Evolutionary conservation across 192 early-diverging fungal genomes (phyloP).

Genomic region (Hyaloraphidium curvatum): DNA sequence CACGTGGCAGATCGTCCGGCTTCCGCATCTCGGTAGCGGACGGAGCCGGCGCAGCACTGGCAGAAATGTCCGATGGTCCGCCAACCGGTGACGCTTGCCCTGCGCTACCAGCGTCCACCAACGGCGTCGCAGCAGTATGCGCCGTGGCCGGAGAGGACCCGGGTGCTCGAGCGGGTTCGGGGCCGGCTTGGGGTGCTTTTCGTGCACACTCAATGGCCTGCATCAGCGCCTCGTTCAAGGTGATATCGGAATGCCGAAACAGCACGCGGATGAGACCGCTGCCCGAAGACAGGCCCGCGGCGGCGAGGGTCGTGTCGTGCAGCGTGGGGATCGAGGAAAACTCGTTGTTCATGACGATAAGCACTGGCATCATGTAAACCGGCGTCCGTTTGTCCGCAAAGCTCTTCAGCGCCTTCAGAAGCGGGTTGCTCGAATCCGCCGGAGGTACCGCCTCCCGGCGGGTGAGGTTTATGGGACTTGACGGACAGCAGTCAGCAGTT

Average conservation of each 20-base stretch:
- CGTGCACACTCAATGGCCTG: conserved; percentile 22
- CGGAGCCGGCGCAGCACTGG: conserved; percentile 1
- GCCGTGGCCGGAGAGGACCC: not conserved
- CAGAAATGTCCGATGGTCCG: not conserved
- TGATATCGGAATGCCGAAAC: conserved; percentile 28
- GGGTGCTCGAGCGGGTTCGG: not conserved
- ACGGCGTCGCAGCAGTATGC: not conserved
- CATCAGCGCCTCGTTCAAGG: conserved; percentile 25
- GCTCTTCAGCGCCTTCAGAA: too few species aligned
- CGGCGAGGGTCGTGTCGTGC: conserved; percentile 43
- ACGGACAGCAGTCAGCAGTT: too few species aligned
- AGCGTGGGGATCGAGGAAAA: conserved; percentile 32
- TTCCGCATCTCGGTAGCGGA: not conserved
- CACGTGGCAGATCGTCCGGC: too few species aligned
- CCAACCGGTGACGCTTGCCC: not conserved
- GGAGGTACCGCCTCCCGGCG: too few species aligned
- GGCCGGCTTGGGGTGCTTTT: too few species aligned
- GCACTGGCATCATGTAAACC: conserved; percentile 39
- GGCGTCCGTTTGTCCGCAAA: too few species aligned
- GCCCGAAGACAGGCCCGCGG: conserved; percentile 43
- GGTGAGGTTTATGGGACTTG: too few species aligned
- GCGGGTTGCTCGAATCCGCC: too few species aligned
- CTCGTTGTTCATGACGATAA: conserved; percentile 44
- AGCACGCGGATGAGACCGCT: conserved; percentile 49
- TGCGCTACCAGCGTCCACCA: too few species aligned